Evolutionary conservation across 352 stramenopile genomes (phyloP).

Genomic region (Phytophthora ohioensis): DNA sequence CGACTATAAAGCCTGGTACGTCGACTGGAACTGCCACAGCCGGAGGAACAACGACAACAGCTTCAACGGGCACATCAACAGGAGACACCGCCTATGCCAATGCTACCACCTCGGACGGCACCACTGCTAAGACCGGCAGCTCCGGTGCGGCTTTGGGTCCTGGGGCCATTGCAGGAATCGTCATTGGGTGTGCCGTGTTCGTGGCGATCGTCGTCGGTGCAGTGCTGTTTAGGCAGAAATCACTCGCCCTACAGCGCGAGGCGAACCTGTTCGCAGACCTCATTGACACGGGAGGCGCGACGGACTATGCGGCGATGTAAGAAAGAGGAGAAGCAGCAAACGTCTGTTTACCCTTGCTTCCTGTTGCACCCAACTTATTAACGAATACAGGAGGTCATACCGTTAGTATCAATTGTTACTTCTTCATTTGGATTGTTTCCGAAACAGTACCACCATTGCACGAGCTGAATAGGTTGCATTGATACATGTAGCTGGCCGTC

Average conservation of each 20-base stretch:
- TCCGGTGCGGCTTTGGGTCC: constrained; percentile 1
- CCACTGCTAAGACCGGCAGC: background rate
- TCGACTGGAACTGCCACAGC: background rate
- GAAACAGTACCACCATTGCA: background rate
- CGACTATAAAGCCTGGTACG: background rate
- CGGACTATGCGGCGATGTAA: constrained; percentile 40
- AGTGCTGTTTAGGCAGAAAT: constrained; percentile 31
- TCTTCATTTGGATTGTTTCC: background rate
- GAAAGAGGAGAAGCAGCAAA: background rate
- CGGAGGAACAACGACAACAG: background rate
- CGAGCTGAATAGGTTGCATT: background rate
- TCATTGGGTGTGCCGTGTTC: constrained; percentile 27
- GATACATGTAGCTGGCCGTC: too few species aligned
- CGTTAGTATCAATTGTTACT: background rate
- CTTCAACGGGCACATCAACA: background rate
- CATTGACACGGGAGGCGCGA: constrained; percentile 27
- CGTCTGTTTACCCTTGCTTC: background rate
- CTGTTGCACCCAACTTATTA: background rate
- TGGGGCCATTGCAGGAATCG: constrained; percentile 28
- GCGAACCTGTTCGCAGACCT: constrained; percentile 35
- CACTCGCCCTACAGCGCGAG: constrained; percentile 28
- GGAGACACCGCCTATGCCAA: background rate
- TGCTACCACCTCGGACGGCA: background rate
- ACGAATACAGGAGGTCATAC: constrained; percentile 5
- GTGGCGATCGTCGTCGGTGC: constrained; percentile 29